Evolutionary conservation across 176 grass and related monocot species (phyloP).

Genomic region (Oryza rufipogon): DNA sequence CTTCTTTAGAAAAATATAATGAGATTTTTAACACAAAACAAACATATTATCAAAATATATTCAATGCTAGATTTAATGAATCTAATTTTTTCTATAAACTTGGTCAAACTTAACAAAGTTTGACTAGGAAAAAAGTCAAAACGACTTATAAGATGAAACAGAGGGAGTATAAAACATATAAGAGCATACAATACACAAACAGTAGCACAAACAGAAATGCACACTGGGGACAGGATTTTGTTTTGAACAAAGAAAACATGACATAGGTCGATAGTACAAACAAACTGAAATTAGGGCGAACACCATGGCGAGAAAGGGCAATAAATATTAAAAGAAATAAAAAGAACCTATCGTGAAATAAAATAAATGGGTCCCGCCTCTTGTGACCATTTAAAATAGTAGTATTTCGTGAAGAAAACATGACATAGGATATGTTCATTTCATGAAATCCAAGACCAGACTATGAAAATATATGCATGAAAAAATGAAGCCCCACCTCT

Average conservation of each 20-base stretch:
- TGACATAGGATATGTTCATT: not conserved
- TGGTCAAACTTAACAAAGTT: no score
- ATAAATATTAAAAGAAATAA: constrained; percentile 15
- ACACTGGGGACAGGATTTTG: not conserved
- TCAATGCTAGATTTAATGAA: no score
- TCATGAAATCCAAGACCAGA: not conserved
- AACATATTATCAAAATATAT: no score
- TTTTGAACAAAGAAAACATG: not conserved
- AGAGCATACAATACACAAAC: constrained; percentile 4
- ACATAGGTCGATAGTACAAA: not conserved
- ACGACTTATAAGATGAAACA: no score
- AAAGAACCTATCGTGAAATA: not conserved
- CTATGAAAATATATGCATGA: not conserved
- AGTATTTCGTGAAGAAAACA: no score
- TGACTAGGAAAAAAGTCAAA: no score
- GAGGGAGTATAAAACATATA: not conserved
- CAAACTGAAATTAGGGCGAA: constrained; percentile 17
- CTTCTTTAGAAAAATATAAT: no score
- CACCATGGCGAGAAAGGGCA: not conserved
- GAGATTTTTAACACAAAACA: no score
- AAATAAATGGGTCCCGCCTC: no score
- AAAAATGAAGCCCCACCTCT: not conserved
- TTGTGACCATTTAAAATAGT: no score
- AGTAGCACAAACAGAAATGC: constrained; percentile 1
- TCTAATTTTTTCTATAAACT: no score